Base-by-base conservation (phyloP, 1,284 basidiomycete genomes). In the Melampsora americana region DNA sequence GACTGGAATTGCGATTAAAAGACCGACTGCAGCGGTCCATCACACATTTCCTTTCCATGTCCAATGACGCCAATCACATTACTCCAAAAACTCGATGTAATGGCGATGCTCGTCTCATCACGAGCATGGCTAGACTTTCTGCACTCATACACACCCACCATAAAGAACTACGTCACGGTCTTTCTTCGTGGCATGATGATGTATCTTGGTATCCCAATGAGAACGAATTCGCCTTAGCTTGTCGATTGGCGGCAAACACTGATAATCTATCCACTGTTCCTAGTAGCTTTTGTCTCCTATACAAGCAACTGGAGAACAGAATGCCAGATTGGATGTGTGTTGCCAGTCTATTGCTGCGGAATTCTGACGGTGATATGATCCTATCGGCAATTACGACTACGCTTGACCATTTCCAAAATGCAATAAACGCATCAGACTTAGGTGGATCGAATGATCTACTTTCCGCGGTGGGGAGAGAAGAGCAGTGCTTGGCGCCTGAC, bases 281-380 rank as follows among this genome's bases (percentile, higher is more conserved):
- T 39, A 67, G 73, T 59, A 56, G 65, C 39, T 60, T 76, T 23
- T 69, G 35, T 44, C 44, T 68, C 18, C 46, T 69, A 20, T 28
- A 76, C 32, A 50, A 26, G 23, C 59, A 50, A 23, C n/a, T 59
- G 23, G 59, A 68, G 44, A 64, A 16, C 0, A 28, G 26, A 39
- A 69, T 35, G 35, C n/a, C 28, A 7, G n/a, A 62, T 18, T 62
- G 46, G 39, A 62, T 69, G 26, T 48, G 66, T 11, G 32, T 59
- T 42, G 64, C 72, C 16, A 46, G 72, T 42, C 46, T 76, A 18
- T 39, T 76, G n/a, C 53, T 69, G 5, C 56, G 73, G 12, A 76
- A 76, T 60, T 76, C 73, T 42, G 73, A 62, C 11, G 73, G 73
- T 6, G 48, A 39, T n/a, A 26, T 76, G 14, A 60, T 69, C 30